These are phyloP conservation scores for Fusarium sp. DNA, from an alignment of 2,329 filamentous ascomycete species.

Conservation along the genomic window DNA sequence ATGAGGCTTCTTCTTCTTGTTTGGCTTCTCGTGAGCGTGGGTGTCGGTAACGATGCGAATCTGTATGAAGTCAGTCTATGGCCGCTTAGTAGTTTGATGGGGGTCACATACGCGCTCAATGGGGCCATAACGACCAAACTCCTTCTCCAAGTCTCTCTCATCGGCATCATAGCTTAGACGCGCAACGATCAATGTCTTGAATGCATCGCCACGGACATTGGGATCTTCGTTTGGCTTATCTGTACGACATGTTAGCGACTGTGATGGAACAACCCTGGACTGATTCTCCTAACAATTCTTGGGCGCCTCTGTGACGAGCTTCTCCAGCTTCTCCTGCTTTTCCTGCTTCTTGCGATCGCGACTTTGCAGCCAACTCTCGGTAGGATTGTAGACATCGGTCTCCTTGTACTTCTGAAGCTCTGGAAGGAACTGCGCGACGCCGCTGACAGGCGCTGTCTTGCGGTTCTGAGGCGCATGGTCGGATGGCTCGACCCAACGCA, in stretches of 20 bases:
- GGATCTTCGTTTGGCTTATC: slow-evolving; percentile 88
- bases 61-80: slow-evolving; percentile 60
- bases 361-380: slow-evolving; percentile 92
- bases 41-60: slow-evolving; percentile 90
- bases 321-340: slow-evolving; percentile 78
- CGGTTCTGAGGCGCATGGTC: slow-evolving; percentile 89
- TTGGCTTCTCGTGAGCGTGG: slow-evolving; percentile 76
- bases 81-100: neutral
- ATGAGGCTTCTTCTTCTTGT: slow-evolving; percentile 86
- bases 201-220: slow-evolving; percentile 92
- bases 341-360: slow-evolving; percentile 88
- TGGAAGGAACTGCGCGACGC: slow-evolving; percentile 81
- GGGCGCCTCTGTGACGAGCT: slow-evolving; percentile 74
- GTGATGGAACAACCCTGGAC: neutral
- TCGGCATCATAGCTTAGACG: slow-evolving; percentile 91
- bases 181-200: slow-evolving; percentile 94
- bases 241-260: slow-evolving; percentile 54
- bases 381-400: slow-evolving; percentile 81
- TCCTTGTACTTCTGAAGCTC: slow-evolving; percentile 84
- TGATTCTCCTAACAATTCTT: slow-evolving; percentile 68
- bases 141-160: slow-evolving; percentile 90
- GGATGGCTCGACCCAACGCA: slow-evolving; percentile 88
- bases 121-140: slow-evolving; percentile 93
- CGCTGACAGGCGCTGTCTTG: slow-evolving; percentile 79
- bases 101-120: slow-evolving; percentile 83